Evolutionary conservation across 2,329 filamentous ascomycete species (phyloP).

Genomic region (Fusarium nanum): DNA sequence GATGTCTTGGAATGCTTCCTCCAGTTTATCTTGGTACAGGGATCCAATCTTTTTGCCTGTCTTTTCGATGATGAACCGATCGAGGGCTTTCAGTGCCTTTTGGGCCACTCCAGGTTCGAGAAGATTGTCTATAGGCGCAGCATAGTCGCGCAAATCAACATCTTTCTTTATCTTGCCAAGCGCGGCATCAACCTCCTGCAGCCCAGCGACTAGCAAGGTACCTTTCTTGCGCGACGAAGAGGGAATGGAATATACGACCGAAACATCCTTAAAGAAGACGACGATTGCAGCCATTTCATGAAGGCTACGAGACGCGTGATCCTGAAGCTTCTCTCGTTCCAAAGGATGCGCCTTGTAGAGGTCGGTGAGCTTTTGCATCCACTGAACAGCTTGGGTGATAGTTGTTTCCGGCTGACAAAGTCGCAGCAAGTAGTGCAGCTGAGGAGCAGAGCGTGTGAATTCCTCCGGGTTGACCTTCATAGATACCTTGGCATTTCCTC

Average conservation of each 20-base stretch:
- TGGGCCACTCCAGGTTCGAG: constrained; percentile 54
- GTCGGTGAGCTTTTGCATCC: constrained; percentile 55
- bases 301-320: constrained; percentile 52
- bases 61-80: constrained; percentile 54
- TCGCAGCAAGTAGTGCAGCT: constrained; percentile 58
- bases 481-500: constrained; percentile 51
- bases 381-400: constrained; percentile 51
- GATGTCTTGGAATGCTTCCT: constrained; percentile 53
- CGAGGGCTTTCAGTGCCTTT: constrained; percentile 51
- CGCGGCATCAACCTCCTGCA: constrained; percentile 52
- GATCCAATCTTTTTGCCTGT: constrained; percentile 55
- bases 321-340: constrained; percentile 51
- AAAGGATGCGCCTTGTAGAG: constrained; percentile 51
- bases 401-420: constrained; percentile 56
- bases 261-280: constrained; percentile 55
- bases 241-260: constrained; percentile 51
- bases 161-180: constrained; percentile 53
- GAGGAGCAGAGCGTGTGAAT: constrained; percentile 53
- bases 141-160: constrained; percentile 56
- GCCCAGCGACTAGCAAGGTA: constrained; percentile 51
- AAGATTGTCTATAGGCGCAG: constrained; percentile 56
- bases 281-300: constrained; percentile 53
- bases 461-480: constrained; percentile 57
- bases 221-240: constrained; percentile 54
- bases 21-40: constrained; percentile 58